Base-by-base conservation (phyloP, 768 basidiomycete species). In the Auriculariales sp. region DNA sequence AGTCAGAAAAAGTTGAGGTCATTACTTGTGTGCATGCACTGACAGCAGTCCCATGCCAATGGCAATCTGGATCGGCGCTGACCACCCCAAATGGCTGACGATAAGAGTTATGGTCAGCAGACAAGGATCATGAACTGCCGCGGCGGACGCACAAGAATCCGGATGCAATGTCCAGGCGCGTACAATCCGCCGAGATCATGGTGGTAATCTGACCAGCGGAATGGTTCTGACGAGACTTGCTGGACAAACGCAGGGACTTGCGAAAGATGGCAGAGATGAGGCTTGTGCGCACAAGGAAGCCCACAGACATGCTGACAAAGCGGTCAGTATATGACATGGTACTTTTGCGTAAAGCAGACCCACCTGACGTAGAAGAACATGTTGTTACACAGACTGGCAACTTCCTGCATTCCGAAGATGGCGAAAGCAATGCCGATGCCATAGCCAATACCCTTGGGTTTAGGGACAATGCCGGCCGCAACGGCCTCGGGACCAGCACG, bases 151-250 rank as follows among this genome's bases (percentile, higher is more conserved):
- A 64, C 14, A 61, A 55, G 46, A 56, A 71, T 4, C 59, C 66
- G n/a, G 66, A 60, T 56, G 74, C 69, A 10, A 64, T 54, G 53
- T 81, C 80, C 22, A 82, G 59, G 42, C 75, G 71, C 5, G 72
- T 70, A 0, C 78, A 64, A 57, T 86, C 83, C 11, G 77, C 71
- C 1, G 79, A 78, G 6, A 84, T 79, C 68, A 84, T 74, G 0
- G 81, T 85, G 6, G 76, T 82, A 44, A 83, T 77, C 57, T 80
- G 69, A 0, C 83, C 83, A 34, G 77, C 75, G n/a, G 70, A 75
- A 56, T 82, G 78, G 34, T 75, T 67, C 25, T 72, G 53, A 15
- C 79, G 9, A 10, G 39, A 19, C 39, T 44, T 44, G 1, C 77
- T 75, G 12, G 81, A 84, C 0, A 85, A 64, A 11, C 81, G 73